Percentiles rank a stretch among this genome's conserved stretches.
Conservation (phyloP, 2,329 filamentous ascomycete species). For the Aspergillus sp. region DNA sequence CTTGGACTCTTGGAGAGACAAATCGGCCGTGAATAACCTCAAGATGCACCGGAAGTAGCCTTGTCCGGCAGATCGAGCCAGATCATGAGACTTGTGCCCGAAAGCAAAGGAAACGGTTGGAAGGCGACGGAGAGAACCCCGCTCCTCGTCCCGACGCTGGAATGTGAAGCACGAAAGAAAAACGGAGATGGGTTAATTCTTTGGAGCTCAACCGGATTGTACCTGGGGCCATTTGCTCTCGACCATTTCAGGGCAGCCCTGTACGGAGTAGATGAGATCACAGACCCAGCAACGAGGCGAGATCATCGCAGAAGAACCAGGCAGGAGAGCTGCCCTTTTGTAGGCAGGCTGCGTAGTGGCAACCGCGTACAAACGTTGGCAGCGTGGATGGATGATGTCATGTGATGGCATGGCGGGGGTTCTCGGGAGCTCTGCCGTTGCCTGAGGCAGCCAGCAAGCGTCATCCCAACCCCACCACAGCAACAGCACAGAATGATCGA, state of each 20-base stretch:
- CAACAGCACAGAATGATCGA: neutral
- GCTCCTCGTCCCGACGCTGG: slow-evolving; percentile 16
- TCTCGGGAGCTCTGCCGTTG: slow-evolving; percentile 18
- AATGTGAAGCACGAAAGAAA: slow-evolving; percentile 27
- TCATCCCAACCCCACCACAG: slow-evolving; percentile 22
- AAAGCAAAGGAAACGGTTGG: slow-evolving; percentile 18
- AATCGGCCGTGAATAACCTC: slow-evolving; percentile 11
- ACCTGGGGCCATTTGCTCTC: neutral
- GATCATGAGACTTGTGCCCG: neutral
- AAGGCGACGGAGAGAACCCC: slow-evolving; percentile 18
- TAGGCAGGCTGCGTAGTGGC: slow-evolving; percentile 1
- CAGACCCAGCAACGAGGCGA: neutral
- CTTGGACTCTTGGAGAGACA: neutral
- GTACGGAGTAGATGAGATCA: too few species aligned
- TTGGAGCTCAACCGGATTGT: neutral
- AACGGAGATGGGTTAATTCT: slow-evolving; percentile 23
- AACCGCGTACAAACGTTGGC: neutral
- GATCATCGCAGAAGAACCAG: neutral
- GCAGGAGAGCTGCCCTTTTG: neutral
- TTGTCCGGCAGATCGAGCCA: slow-evolving; percentile 1
- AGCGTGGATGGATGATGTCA: slow-evolving; percentile 20
- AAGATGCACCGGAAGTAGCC: neutral
- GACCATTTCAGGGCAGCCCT: neutral
- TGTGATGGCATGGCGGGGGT: slow-evolving; percentile 27
- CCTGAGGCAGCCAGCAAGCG: slow-evolving; percentile 20